phyloP scores from a whole-genome alignment of 805 yeast species.

The Pichia pseudocactophila region DNA sequence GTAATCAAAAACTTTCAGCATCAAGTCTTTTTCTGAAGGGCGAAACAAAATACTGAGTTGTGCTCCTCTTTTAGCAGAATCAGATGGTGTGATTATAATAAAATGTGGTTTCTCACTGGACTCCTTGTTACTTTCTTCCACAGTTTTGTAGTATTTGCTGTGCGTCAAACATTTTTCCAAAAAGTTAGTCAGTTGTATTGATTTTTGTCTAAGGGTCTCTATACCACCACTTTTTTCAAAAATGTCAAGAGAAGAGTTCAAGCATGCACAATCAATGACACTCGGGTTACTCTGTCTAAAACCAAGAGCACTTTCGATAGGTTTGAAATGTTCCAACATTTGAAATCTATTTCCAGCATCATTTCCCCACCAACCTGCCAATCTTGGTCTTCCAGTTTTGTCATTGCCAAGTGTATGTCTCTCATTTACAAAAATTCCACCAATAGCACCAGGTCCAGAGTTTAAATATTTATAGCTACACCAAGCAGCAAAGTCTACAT shows the following conservation, averaged over 20 bases:
- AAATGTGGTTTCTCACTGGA: conserved; percentile 33
- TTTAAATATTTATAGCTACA: conserved; percentile 89
- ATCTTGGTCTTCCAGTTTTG: conserved; percentile 44
- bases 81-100: conserved; percentile 66
- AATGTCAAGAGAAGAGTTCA: conserved; percentile 56
- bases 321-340: conserved; percentile 72
- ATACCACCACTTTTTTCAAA: conserved; percentile 60
- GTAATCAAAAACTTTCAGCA: conserved; percentile 49
- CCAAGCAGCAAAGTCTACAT: conserved; percentile 90
- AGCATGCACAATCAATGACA: conserved; percentile 72
- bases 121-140: conserved; percentile 16
- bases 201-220: conserved; percentile 42
- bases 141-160: conserved; percentile 38
- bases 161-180: conserved; percentile 38
- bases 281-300: conserved; percentile 88
- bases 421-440: conserved; percentile 74
- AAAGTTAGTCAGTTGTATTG: conserved; percentile 48
- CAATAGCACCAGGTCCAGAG: conserved; percentile 90
- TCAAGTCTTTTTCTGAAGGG: conserved; percentile 39
- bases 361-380: conserved; percentile 99
- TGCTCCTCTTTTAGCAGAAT: conserved; percentile 56
- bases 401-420: conserved; percentile 24
- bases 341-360: conserved; percentile 58
- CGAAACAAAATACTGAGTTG: conserved; percentile 72
- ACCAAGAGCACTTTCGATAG: conserved; percentile 79